Conservation (phyloP, 75 land plant species). For the Chamaecyparis obtusa region DNA sequence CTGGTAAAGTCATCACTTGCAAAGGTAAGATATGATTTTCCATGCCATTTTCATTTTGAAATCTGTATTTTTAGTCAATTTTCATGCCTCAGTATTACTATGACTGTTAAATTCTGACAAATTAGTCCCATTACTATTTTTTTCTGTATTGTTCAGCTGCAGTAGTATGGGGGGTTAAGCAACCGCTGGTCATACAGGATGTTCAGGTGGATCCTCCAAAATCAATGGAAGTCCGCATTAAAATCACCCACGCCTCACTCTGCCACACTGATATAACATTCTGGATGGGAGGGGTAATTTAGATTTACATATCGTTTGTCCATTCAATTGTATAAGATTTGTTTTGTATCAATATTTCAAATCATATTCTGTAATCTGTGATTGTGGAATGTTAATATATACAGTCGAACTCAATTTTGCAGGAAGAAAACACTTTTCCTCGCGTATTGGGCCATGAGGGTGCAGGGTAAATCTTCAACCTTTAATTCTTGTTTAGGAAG, state of each 20-base stretch:
- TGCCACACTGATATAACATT: conserved; percentile 72
- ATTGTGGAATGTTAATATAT: too few relatives aligned
- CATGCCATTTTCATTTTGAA: background rate
- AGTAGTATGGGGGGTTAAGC: conserved; percentile 53
- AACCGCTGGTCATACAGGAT: conserved; percentile 53
- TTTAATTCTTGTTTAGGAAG: too few relatives aligned
- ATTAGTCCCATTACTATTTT: background rate
- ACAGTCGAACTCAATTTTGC: background rate
- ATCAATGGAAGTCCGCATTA: conserved; percentile 68
- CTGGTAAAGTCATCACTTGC: conserved; percentile 37
- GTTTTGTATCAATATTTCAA: too few relatives aligned
- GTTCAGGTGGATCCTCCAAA: conserved; percentile 74
- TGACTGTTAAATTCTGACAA: too few relatives aligned
- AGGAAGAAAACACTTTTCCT: conserved; percentile 61
- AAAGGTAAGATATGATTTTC: conserved; percentile 21
- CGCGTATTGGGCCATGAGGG: conserved; percentile 89
- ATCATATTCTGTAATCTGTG: too few relatives aligned
- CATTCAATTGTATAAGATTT: too few relatives aligned
- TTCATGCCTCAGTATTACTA: too few relatives aligned
- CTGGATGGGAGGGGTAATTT: conserved; percentile 59
- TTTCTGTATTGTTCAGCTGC: conserved; percentile 38
- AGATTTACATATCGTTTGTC: too few relatives aligned
- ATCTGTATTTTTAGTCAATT: background rate
- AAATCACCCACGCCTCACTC: conserved; percentile 61
- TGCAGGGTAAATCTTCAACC: conserved; percentile 48